Evolutionary conservation across 257 asterid species (phyloP).

Genomic region (Plantago elongata): DNA sequence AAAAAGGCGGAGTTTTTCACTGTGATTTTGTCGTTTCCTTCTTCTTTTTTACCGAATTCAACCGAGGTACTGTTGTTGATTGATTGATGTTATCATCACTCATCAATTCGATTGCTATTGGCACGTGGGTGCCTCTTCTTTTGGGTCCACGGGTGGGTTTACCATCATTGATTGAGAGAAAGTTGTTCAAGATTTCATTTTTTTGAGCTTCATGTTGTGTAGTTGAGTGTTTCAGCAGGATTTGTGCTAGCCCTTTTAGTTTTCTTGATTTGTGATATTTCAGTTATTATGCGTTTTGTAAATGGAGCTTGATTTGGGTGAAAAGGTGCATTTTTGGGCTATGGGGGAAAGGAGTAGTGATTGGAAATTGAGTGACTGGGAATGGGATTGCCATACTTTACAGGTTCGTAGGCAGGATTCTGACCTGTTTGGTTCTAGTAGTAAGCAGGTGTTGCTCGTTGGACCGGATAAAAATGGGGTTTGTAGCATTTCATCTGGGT

Average conservation of each 20-base stretch:
- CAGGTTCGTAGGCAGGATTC: slow-evolving; percentile 24
- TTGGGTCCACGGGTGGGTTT: too few species aligned
- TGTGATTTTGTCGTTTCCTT: too few species aligned
- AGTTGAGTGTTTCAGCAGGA: not conserved
- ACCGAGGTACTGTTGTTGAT: too few species aligned
- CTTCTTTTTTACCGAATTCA: too few species aligned
- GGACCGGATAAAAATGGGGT: slow-evolving; percentile 34
- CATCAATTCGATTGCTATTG: too few species aligned
- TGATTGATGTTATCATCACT: too few species aligned
- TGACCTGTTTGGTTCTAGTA: slow-evolving; percentile 8
- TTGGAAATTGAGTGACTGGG: slow-evolving; percentile 89
- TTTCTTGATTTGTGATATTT: not conserved
- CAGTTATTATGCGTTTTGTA: not conserved
- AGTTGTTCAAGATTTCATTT: too few species aligned
- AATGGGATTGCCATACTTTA: slow-evolving; percentile 87
- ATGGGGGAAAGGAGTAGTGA: slow-evolving; percentile 61
- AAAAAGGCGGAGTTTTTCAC: too few species aligned
- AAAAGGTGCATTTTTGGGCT: slow-evolving; percentile 40
- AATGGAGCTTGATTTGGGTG: slow-evolving; percentile 40
- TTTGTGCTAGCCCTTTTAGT: not conserved
- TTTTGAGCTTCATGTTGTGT: not conserved
- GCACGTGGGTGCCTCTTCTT: too few species aligned
- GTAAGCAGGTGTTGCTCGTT: slow-evolving; percentile 47
- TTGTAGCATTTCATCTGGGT: slow-evolving; percentile 31
- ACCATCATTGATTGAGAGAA: too few species aligned